Evolutionary conservation across 2,329 filamentous ascomycete genomes (phyloP).

Genomic region (Diplocarpon mali): DNA sequence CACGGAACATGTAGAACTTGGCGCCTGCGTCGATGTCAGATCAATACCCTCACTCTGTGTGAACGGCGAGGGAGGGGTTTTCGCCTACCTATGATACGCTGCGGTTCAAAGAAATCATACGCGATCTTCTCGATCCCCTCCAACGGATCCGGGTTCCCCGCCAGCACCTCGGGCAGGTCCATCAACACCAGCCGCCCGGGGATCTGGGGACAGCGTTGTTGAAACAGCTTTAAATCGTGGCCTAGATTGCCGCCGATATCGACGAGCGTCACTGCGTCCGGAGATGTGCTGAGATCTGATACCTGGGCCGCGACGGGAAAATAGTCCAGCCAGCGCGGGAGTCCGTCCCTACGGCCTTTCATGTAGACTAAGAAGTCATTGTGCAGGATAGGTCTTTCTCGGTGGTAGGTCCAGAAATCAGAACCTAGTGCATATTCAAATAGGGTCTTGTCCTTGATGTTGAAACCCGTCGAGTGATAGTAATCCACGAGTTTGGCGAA

Average conservation of each 20-base stretch:
- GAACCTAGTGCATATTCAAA: slow-evolving; percentile 7
- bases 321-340: slow-evolving; percentile 7
- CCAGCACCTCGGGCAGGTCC: slow-evolving; percentile 4
- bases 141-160: background rate
- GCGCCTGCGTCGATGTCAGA: background rate
- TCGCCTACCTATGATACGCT: slow-evolving; percentile 19
- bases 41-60: background rate
- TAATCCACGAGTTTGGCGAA: slow-evolving; percentile 5
- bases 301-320: slow-evolving; percentile 4
- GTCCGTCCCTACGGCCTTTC: slow-evolving; percentile 3
- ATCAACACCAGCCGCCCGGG: slow-evolving; percentile 16
- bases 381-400: background rate
- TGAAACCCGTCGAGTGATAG: slow-evolving; percentile 4
- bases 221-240: slow-evolving; percentile 13
- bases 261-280: slow-evolving; percentile 4
- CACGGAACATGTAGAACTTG: slow-evolving; percentile 1
- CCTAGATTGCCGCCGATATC: slow-evolving; percentile 11
- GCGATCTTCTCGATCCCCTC: slow-evolving; percentile 21
- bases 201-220: slow-evolving; percentile 5
- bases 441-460: slow-evolving; percentile 1
- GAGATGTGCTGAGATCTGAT: background rate
- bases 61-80: too few species aligned
- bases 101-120: slow-evolving; percentile 28
- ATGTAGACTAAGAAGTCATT: slow-evolving; percentile 8
- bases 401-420: slow-evolving; percentile 3